These are phyloP conservation scores for Suillus occidentalis DNA, from an alignment of 768 basidiomycete species.

Conservation along the genomic window DNA sequence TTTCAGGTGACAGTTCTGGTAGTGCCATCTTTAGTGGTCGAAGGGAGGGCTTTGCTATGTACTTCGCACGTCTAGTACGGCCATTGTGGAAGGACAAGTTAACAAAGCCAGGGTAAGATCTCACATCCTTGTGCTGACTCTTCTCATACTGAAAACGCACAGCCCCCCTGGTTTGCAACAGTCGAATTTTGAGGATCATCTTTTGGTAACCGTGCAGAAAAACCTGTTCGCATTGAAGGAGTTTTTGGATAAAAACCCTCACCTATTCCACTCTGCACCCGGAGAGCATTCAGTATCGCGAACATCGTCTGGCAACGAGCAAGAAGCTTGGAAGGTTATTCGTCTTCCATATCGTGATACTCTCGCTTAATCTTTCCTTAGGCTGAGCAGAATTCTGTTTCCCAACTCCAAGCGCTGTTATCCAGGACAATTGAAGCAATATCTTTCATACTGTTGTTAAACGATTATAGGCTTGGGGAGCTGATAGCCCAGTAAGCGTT, in stretches of 20 bases:
- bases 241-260: conserved; percentile 78
- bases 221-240: conserved; percentile 77
- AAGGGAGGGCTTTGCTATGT: conserved; percentile 84
- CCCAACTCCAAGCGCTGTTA: conserved; percentile 72
- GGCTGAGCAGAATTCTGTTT: conserved; percentile 83
- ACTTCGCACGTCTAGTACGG: conserved; percentile 81
- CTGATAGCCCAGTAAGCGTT: conserved; percentile 70
- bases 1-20: conserved; percentile 63
- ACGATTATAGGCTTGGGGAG: conserved; percentile 87
- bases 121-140: neutral
- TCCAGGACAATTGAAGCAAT: conserved; percentile 90
- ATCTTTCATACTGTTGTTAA: conserved; percentile 88
- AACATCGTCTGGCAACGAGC: conserved; percentile 57
- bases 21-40: conserved; percentile 83
- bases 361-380: conserved; percentile 31
- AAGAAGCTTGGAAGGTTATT: conserved; percentile 85
- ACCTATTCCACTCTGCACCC: conserved; percentile 81
- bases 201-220: conserved; percentile 70
- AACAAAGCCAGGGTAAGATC: conserved; percentile 57
- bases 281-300: conserved; percentile 64
- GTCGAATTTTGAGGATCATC: conserved; percentile 61
- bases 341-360: neutral
- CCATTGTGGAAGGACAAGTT: conserved; percentile 88
- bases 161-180: conserved; percentile 50
- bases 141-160: conserved; percentile 4